Evolutionary conservation across 1,284 basidiomycete species (phyloP), one percentile per base, ranked within the genome.

Genomic region (Fomitopsis schrenkii): DNA sequence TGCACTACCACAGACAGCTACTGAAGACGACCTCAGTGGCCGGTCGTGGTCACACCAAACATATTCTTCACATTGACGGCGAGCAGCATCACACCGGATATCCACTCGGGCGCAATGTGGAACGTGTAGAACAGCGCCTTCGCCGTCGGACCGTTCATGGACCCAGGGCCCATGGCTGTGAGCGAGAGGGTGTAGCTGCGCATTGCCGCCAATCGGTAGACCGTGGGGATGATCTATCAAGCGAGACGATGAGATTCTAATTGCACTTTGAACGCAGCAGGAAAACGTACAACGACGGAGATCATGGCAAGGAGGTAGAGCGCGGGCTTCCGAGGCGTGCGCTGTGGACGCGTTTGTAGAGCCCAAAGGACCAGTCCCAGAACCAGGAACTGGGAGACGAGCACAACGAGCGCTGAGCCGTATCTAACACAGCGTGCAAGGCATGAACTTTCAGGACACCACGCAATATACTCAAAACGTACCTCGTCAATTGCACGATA

Each of bases 91-190:
- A 67, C 66, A 14, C 65, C 71, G 5, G 72, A 70, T 38, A 78
- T 40, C 77, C 76, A 80, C 63, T 81, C 80, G 1, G 78, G 78
- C 14, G 79, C 65, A 35, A 75, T 70, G 62, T 81, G 79, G 57
- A 80, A 74, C 12, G 79, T 61, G 65, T 82, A 82, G 68, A 82
- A 83, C 0, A 66, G 60, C 9, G 71, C 72, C 66, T 82, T 81
- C 22, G 72, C 73, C 14, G 57, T 58, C 2, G 70, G 53, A 10
- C 68, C 72, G 67, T 79, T 77, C 15, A 76, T 71, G 0, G 76
- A 72, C 19, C 72, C 76, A 14, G 75, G 73, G 0, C 62, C 75
- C 7, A 46, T 69, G 7, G 73, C 75, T 1, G 62, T 61, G 5
- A 80, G 67, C 0, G 77, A 74, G 8, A 70, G 70, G 1, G 75